These are phyloP conservation scores for Globisporangium camurandrum DNA, from an alignment of 352 stramenopile genomes.

Conservation along the genomic window DNA sequence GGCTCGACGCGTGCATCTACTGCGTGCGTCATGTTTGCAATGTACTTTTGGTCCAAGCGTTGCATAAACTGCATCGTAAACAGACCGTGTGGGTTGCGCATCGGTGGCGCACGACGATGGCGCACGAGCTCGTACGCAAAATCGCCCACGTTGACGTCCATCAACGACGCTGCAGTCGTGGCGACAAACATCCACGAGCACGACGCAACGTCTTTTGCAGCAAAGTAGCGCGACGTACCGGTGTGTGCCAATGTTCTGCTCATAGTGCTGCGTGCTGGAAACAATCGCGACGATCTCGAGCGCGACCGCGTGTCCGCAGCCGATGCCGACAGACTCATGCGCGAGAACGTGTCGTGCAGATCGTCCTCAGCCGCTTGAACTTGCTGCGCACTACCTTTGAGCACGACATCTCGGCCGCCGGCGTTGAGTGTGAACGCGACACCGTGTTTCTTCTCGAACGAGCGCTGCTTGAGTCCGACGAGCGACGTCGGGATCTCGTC, in stretches of 20 bases:
- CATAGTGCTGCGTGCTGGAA: not conserved
- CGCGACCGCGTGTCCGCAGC: too few species aligned
- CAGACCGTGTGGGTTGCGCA: too few species aligned
- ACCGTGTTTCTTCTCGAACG: not conserved
- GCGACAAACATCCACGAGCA: not conserved
- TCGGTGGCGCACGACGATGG: too few species aligned
- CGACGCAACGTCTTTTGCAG: not conserved
- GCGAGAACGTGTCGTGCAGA: not conserved
- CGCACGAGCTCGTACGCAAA: constrained; percentile 1
- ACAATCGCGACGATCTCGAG: too few species aligned
- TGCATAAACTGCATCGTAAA: constrained; percentile 1
- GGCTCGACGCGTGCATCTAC: not conserved
- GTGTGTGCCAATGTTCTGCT: not conserved
- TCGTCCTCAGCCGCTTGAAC: constrained; percentile 1
- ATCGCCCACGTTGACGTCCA: not conserved
- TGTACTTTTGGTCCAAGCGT: not conserved
- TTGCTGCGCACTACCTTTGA: not conserved
- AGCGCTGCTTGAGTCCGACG: constrained; percentile 4
- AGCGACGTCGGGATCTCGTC: not conserved
- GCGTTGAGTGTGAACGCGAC: not conserved
- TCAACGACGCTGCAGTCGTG: not conserved
- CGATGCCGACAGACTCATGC: not conserved
- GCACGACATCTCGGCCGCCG: not conserved
- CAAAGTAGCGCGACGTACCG: not conserved
- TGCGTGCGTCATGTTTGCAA: not conserved